These are phyloP conservation scores for Saccharomycopsis synnaedendra DNA, from an alignment of 805 yeast species.

Conservation along the genomic window DNA sequence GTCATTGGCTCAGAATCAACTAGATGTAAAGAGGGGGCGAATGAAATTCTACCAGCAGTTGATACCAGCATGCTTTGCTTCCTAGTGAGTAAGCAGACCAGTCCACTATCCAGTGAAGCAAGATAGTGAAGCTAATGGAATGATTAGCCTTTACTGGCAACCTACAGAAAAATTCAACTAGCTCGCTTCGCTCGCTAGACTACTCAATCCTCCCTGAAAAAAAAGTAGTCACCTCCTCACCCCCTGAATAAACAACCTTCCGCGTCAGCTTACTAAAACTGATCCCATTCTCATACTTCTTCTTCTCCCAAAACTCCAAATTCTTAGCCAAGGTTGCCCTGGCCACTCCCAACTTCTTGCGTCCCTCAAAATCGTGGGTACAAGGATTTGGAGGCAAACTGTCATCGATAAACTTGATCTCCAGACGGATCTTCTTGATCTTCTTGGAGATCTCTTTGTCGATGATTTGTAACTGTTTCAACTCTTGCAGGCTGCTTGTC, in stretches of 20 bases:
- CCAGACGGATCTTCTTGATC: conserved; percentile 14
- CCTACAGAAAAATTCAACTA: too few species aligned
- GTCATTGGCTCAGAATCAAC: too few species aligned
- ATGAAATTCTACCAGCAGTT: too few species aligned
- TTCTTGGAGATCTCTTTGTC: conserved; percentile 15
- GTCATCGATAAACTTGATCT: conserved; percentile 15
- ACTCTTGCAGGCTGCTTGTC: conserved; percentile 2
- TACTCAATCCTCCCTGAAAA: conserved; percentile 16
- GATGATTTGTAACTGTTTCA: conserved; percentile 13
- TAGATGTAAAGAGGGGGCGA: too few species aligned
- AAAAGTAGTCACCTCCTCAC: conserved; percentile 17
- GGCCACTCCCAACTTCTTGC: conserved; percentile 14
- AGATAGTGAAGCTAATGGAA: too few species aligned
- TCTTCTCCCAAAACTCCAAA: conserved; percentile 18
- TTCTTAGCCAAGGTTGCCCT: conserved; percentile 12
- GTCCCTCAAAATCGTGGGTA: conserved; percentile 13
- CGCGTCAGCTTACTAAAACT: conserved; percentile 13
- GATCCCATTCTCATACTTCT: conserved; percentile 17
- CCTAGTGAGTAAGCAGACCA: too few species aligned
- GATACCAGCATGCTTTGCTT: too few species aligned
- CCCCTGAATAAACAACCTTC: conserved; percentile 16
- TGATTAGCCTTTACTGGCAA: too few species aligned
- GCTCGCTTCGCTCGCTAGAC: neutral
- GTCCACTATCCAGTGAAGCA: too few species aligned
- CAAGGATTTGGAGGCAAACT: conserved; percentile 17